Conservation (phyloP, 140 eudicot species). For the Senecio squalidus region DNA sequence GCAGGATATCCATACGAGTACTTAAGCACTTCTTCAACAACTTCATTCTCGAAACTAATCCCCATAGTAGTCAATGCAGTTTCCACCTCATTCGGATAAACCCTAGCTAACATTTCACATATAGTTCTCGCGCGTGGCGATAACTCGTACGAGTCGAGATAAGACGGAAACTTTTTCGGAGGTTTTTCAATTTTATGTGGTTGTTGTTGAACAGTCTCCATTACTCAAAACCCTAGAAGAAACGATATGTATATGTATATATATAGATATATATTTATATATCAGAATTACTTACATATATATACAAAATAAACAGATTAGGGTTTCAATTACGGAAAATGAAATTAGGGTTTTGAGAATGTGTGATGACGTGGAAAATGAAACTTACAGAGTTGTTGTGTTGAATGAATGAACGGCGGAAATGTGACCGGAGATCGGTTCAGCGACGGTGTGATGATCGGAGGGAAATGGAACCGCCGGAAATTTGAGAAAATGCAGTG, state of each 20-base stretch:
- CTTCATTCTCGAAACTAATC: constrained; percentile 40
- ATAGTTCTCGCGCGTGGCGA: constrained; percentile 44
- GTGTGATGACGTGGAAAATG: background rate
- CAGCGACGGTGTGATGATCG: background rate
- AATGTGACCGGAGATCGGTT: background rate
- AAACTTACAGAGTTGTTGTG: background rate
- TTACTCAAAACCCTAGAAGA: constrained; percentile 13
- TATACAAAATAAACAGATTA: constrained; percentile 2
- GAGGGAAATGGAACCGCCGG: background rate
- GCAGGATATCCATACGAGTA: constrained; percentile 49
- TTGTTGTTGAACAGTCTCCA: constrained; percentile 12
- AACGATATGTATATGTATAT: constrained; percentile 2
- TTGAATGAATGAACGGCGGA: background rate
- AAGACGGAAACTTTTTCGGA: constrained; percentile 33
- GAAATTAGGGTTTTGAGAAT: constrained; percentile 5
- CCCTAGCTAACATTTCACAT: constrained; percentile 53
- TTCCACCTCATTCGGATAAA: constrained; percentile 40
- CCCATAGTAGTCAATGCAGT: constrained; percentile 38
- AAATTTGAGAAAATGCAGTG: background rate
- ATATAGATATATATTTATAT: no score
- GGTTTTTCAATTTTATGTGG: background rate
- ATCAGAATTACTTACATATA: constrained; percentile 9
- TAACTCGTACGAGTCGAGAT: constrained; percentile 28
- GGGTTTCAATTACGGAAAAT: background rate
- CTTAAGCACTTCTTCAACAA: constrained; percentile 56